A percentile compares a stretch with the other conserved stretches of the same genome.
Conservation (phyloP, 768 basidiomycete species). For the Kwoniella shandongensis region DNA sequence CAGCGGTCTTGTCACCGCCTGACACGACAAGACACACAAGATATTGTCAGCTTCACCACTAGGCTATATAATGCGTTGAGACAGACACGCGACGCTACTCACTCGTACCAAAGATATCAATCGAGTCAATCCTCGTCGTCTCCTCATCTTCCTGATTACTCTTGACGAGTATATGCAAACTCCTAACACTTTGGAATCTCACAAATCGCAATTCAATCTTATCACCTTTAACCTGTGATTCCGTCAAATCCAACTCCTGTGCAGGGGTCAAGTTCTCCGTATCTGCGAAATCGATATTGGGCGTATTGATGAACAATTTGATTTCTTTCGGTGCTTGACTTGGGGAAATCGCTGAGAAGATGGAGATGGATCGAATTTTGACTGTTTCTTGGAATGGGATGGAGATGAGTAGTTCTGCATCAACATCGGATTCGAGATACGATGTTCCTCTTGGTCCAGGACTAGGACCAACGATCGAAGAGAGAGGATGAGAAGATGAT, state of each 20-base stretch:
- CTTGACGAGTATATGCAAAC: conserved; percentile 50
- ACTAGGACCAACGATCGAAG: conserved; percentile 46
- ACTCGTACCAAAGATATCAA: conserved; percentile 53
- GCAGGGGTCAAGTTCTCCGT: conserved; percentile 41
- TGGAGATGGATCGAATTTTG: conserved; percentile 47
- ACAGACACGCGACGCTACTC: too few species aligned
- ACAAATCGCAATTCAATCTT: conserved; percentile 52
- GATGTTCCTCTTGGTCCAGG: conserved; percentile 44
- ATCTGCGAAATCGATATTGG: conserved; percentile 49
- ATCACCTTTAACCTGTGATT: conserved; percentile 47
- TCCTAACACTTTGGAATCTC: conserved; percentile 53
- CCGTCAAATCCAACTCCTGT: conserved; percentile 49
- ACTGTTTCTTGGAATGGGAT: conserved; percentile 52
- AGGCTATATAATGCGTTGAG: too few species aligned
- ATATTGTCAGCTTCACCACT: too few species aligned
- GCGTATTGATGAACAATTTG: conserved; percentile 53
- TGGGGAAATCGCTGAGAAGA: conserved; percentile 46
- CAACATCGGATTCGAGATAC: conserved; percentile 54
- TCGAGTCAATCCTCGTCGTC: conserved; percentile 52
- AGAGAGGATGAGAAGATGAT: conserved; percentile 45
- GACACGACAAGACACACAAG: too few species aligned
- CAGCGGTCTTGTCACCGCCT: conserved; percentile 9
- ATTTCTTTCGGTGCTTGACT: conserved; percentile 50
- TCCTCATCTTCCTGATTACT: conserved; percentile 54
- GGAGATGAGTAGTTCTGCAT: conserved; percentile 49